Evolutionary conservation across 2,329 filamentous ascomycete species (phyloP).

Genomic region (Berkeleyomyces basicola): DNA sequence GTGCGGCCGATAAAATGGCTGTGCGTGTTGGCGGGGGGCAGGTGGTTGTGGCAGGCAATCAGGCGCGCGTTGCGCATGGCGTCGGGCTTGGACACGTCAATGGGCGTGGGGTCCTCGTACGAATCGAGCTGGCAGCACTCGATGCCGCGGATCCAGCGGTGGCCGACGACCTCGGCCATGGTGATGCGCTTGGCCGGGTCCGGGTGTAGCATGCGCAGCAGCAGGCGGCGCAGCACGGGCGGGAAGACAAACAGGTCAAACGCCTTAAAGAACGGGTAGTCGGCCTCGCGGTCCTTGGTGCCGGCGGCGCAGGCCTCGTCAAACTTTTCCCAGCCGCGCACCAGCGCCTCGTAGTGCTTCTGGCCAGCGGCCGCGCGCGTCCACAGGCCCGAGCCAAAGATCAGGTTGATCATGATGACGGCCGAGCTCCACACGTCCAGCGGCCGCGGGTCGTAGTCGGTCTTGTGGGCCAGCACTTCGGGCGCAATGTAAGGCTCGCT

Average conservation of each 20-base stretch:
- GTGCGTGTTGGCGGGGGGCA: constrained; percentile 31
- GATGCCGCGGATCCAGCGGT: constrained; percentile 56
- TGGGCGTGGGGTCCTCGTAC: constrained; percentile 42
- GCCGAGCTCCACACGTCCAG: constrained; percentile 78
- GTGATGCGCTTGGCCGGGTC: constrained; percentile 53
- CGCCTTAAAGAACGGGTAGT: constrained; percentile 47
- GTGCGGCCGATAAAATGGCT: constrained; percentile 24
- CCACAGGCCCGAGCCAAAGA: constrained; percentile 60
- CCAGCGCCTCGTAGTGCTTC: constrained; percentile 46
- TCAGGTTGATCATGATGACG: constrained; percentile 65
- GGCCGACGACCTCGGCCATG: constrained; percentile 50
- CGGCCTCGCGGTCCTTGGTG: constrained; percentile 16
- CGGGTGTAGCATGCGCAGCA: constrained; percentile 72
- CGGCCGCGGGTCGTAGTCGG: constrained; percentile 53
- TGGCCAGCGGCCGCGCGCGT: constrained; percentile 42
- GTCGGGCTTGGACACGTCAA: constrained; percentile 42
- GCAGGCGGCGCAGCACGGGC: constrained; percentile 49
- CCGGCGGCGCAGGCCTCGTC: constrained; percentile 21
- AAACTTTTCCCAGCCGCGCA: constrained; percentile 53
- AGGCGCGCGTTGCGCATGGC: constrained; percentile 29
- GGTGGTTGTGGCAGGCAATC: constrained; percentile 43
- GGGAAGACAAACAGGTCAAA: constrained; percentile 52
- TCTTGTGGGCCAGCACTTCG: constrained; percentile 57
- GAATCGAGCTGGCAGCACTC: constrained; percentile 65
- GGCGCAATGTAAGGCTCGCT: constrained; percentile 78